Evolutionary conservation across 2,329 filamentous ascomycete species (phyloP), one percentile per base, ranked within the genome.

Genomic region (Chaetomium globosum): DNA sequence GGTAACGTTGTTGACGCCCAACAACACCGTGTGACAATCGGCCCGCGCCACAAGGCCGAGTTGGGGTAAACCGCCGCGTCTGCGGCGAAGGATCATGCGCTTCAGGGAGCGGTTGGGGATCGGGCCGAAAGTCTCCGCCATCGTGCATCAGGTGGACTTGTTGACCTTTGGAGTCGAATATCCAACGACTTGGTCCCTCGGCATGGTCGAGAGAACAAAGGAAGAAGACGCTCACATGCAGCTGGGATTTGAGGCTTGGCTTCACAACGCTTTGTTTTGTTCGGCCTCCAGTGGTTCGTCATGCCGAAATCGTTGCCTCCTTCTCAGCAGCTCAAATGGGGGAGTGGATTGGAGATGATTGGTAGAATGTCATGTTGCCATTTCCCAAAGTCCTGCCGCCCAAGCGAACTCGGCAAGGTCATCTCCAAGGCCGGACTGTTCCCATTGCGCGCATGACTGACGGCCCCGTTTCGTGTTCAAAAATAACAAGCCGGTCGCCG

Each of bases 61-160:
- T 61, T 61, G 23, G 59, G 59, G 31, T 30, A 61, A 61, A 61
- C 48, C 31, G 23, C 59, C 59, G 59, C 21, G 13, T 54, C 31
- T 46, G 30, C 48, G n/a, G 31, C 16, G 59, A 39, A 61, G 59
- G 59, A 61, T 61, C 31, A 52, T 26, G 28, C 28, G 28, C 19
- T 54, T 19, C 43, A 31, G 9, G 10, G 46, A 10, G 21, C 30
- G 28, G 39, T 36, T 39, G 58, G 58, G 53, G 54, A 60, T 66
- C 65, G 65, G 65, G 43, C 65, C 65, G 65, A 66, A 66, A 59
- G 56, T 23, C 54, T 65, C 59, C 54, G 33, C 54, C 43, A 8
- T 49, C 4, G 48, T 21, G 54, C 55, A 48, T 65, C 59, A 62
- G 36, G 64, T 54, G 58, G 28, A 16, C n/a, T 46, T 16, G 23